Percentiles rank a stretch among this genome's conserved stretches.
Conservation (phyloP, 2,329 filamentous ascomycete genomes). For the Westerdykella ornata region DNA sequence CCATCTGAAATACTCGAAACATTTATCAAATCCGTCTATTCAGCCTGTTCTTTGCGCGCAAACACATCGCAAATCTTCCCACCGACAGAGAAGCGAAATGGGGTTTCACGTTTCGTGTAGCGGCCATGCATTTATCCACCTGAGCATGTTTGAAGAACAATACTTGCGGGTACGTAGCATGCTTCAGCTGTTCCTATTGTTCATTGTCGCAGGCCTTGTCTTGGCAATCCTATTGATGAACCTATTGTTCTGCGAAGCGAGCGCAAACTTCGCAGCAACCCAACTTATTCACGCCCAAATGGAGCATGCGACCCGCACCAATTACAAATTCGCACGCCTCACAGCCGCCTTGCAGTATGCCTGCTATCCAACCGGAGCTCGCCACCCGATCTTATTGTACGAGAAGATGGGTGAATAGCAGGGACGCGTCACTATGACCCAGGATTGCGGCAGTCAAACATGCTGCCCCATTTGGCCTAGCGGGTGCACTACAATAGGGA, state of each 20-base stretch:
- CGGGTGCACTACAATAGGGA: neutral
- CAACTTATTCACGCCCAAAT: neutral
- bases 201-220: slow-evolving; percentile 8
- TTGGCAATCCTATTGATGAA: slow-evolving; percentile 7
- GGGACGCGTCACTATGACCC: neutral
- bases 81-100: no score
- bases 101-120: no score
- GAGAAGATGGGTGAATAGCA: neutral
- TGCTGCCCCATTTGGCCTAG: neutral
- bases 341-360: no score
- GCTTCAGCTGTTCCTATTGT: no score
- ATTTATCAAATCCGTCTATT: neutral
- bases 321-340: neutral
- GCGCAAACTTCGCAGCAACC: neutral
- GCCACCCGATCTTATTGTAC: no score
- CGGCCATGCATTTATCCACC: no score
- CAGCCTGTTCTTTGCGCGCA: neutral
- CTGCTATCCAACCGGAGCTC: no score
- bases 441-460: neutral
- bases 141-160: neutral
- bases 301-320: neutral
- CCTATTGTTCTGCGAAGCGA: slow-evolving; percentile 5
- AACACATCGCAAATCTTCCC: no score
- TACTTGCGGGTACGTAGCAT: neutral
- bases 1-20: neutral